Percentiles rank a stretch among this genome's conserved stretches.
These are phyloP conservation scores for Macadamia tetraphylla DNA, from an alignment of 164 flowering plant species.

Conservation along the genomic window DNA sequence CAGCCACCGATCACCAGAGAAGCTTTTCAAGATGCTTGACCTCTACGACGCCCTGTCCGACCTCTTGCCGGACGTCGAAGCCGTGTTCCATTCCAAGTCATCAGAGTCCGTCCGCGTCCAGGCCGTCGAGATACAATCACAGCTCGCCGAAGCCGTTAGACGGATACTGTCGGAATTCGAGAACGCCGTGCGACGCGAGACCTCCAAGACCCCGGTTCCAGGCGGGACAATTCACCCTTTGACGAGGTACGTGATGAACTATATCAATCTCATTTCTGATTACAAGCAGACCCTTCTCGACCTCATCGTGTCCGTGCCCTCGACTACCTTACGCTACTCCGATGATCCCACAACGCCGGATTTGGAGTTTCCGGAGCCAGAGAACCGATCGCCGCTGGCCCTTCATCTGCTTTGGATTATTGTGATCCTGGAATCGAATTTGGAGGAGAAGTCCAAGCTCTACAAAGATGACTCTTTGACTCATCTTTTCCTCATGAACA, in stretches of 20 bases:
- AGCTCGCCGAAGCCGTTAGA: slow-evolving; percentile 74
- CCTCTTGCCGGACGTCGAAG: too few species aligned
- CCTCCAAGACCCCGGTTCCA: slow-evolving; percentile 59
- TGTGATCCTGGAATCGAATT: too few species aligned
- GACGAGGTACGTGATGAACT: slow-evolving; percentile 90
- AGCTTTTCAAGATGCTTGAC: too few species aligned
- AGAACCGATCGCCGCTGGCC: too few species aligned
- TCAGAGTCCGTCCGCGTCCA: too few species aligned
- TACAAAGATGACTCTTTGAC: too few species aligned
- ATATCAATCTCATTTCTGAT: slow-evolving; percentile 66
- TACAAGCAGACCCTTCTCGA: slow-evolving; percentile 61
- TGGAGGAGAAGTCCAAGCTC: slow-evolving; percentile 11
- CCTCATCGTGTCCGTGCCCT: slow-evolving; percentile 63
- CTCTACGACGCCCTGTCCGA: too few species aligned
- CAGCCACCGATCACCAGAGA: too few species aligned
- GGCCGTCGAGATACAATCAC: slow-evolving; percentile 44
- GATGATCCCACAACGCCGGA: slow-evolving; percentile 41
- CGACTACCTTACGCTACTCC: slow-evolving; percentile 46
- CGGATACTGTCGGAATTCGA: slow-evolving; percentile 84
- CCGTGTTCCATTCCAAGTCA: too few species aligned
- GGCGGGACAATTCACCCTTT: slow-evolving; percentile 88
- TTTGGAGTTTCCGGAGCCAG: slow-evolving; percentile 46
- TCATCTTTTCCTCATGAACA: too few species aligned
- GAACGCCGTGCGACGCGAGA: slow-evolving; percentile 72
- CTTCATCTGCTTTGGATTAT: too few species aligned